These are phyloP conservation scores for Fragosphaeria purpurea DNA, from an alignment of 2,329 filamentous ascomycete genomes.

Conservation along the genomic window DNA sequence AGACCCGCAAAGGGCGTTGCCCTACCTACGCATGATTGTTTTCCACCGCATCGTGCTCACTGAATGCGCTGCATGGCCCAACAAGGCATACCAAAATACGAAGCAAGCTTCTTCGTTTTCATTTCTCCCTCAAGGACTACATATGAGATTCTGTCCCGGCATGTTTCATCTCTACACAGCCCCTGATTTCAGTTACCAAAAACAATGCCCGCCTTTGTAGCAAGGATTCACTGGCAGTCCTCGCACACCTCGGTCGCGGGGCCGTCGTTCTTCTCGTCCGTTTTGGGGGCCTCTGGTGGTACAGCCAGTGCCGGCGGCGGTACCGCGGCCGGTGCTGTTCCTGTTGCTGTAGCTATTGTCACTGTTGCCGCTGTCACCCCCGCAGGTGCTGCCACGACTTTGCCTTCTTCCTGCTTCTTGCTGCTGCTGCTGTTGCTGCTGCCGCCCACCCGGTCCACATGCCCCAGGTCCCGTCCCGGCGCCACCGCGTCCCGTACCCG, in stretches of 20 bases:
- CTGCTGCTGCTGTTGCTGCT: neutral
- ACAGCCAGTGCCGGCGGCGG: neutral
- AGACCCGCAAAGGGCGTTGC: too few relatives aligned
- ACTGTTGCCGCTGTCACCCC: neutral
- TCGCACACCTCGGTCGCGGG: conserved; percentile 18
- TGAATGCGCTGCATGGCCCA: too few relatives aligned
- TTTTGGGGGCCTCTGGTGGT: neutral
- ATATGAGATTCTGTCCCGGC: too few relatives aligned
- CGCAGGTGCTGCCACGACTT: neutral
- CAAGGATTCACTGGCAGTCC: conserved; percentile 22
- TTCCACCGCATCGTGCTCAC: too few relatives aligned
- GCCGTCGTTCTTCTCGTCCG: too few relatives aligned
- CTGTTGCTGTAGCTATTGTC: too few relatives aligned
- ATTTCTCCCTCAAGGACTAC: neutral
- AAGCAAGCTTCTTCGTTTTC: neutral
- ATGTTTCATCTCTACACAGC: too few relatives aligned
- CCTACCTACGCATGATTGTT: too few relatives aligned
- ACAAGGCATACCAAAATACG: too few relatives aligned
- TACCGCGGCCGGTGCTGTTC: too few relatives aligned
- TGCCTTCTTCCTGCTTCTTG: neutral
- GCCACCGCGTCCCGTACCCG: conserved; percentile 74
- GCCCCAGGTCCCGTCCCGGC: conserved; percentile 67
- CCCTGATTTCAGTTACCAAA: too few relatives aligned
- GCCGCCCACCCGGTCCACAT: conserved; percentile 54
- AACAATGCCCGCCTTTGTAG: too few relatives aligned